Conservation (phyloP, 257 asterid genomes). For the Ballota nigra region DNA sequence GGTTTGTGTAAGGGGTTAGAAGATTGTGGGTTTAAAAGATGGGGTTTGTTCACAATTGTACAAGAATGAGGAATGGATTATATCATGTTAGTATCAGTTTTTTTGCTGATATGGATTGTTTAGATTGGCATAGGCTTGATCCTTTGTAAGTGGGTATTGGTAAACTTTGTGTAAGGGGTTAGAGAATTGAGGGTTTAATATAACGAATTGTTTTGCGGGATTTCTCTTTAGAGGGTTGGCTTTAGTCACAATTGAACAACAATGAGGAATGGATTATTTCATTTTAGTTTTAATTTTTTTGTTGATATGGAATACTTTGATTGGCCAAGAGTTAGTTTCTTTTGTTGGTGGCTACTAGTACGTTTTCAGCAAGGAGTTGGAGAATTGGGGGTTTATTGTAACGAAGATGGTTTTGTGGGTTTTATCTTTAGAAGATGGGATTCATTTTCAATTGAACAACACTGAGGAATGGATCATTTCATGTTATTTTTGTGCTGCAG, state of each 20-base stretch:
- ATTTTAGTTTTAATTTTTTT: not conserved
- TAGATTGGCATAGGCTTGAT: not conserved
- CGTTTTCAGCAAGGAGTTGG: not conserved
- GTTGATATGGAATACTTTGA: not conserved
- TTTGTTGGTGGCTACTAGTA: not conserved
- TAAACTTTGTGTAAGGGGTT: not conserved
- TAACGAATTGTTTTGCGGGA: not conserved
- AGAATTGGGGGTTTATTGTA: not conserved
- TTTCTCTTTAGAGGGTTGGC: not conserved
- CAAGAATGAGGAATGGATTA: not conserved
- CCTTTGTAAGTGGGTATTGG: not conserved
- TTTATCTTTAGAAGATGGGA: not conserved
- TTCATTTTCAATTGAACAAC: not conserved
- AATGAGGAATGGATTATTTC: not conserved
- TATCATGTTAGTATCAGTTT: conserved; percentile 4
- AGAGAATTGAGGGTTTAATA: not conserved
- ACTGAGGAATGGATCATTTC: not conserved
- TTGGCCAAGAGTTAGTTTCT: not conserved
- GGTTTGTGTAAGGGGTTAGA: not conserved
- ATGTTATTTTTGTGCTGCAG: not conserved
- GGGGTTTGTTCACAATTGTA: not conserved
- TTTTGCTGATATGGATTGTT: not conserved
- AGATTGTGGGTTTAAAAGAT: conserved; percentile 4
- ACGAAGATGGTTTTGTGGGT: not conserved
- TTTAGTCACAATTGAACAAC: not conserved